Percentiles rank a stretch among this genome's conserved stretches.
These are phyloP conservation scores for Cytospora paraplurivora DNA, from an alignment of 2,329 filamentous ascomycete species.

Conservation along the genomic window DNA sequence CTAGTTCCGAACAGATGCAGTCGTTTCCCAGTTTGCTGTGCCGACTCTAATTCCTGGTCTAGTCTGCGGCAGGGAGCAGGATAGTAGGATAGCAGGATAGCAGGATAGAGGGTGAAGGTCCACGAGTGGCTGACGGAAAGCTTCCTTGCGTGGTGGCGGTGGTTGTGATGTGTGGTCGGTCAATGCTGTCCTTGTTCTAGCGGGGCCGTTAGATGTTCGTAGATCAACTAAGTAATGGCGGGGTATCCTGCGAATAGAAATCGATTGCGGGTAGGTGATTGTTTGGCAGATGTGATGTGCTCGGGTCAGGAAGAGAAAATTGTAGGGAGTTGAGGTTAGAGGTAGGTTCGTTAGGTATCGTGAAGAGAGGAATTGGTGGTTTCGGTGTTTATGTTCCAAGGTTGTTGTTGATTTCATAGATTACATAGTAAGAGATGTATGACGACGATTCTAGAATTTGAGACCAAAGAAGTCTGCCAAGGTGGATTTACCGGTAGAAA, in stretches of 20 bases:
- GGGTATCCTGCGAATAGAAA: background rate
- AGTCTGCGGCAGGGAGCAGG: too few relatives aligned
- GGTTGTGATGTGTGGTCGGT: background rate
- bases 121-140: background rate
- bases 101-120: background rate
- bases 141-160: background rate
- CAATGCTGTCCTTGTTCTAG: background rate
- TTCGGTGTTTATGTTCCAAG: background rate
- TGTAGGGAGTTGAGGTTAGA: too few relatives aligned
- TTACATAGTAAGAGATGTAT: background rate
- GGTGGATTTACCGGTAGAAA: background rate
- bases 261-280: background rate
- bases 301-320: background rate
- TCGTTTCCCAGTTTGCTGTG: too few relatives aligned
- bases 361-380: background rate
- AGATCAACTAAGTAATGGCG: background rate
- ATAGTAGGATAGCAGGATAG: background rate
- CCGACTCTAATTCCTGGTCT: too few relatives aligned
- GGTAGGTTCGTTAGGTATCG: background rate
- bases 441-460: background rate
- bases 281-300: too few relatives aligned
- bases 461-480: too few relatives aligned
- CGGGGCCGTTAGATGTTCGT: background rate
- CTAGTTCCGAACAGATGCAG: too few relatives aligned
- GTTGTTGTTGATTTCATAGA: too few relatives aligned